Base-by-base conservation (phyloP, 306 rosid species). In the Vigna hirtella region DNA sequence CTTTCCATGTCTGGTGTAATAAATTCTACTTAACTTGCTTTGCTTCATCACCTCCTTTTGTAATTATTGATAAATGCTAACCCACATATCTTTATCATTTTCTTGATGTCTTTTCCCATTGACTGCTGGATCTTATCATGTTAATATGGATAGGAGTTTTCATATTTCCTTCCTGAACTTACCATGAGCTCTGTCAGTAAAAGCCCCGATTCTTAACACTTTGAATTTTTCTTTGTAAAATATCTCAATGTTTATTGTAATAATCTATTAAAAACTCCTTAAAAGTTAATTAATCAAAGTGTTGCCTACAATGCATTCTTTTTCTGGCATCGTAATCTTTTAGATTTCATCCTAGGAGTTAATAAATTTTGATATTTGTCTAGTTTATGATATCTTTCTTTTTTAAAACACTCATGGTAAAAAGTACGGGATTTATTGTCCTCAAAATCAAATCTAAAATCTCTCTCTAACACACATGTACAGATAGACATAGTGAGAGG, bases 1-100 rank as follows among this genome's bases (percentile, higher is more conserved):
- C 83, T 89, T 87, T 87, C 92, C 82, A 72, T 87, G 89, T 85
- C 90, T 79, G 86, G 68, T 71, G 90, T 36, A 82, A 77, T 84
- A 84, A 86, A 86, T 89, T 80, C 88, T 71, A 74, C 78, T 77
- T 83, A 58, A 79, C 79, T 80, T 66, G 42, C 77, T 83, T 85
- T 80, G 84, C 81, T 79, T 70, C 82, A 36, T 28, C 82, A 61
- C 36, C 72, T 84, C 34, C 85, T 66, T 84, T 80, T 72, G 53
- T 53, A 57, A 72, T 82, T 83, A 65, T 81, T 81, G 81, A 71
- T 79, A 32, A 64, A 73, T 79, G 77, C 36, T 68, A 22, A 42
- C 73, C 48, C 24, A 47, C 59, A 61, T 55, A n/a, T 58, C 45
- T 69, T 77, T 40, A 53, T 53, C 70, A 40, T 66, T 66, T 64